Evolutionary conservation across 225 moss, liverwort and hornwort genomes (phyloP).

Genomic region (Pleurozium schreberi): DNA sequence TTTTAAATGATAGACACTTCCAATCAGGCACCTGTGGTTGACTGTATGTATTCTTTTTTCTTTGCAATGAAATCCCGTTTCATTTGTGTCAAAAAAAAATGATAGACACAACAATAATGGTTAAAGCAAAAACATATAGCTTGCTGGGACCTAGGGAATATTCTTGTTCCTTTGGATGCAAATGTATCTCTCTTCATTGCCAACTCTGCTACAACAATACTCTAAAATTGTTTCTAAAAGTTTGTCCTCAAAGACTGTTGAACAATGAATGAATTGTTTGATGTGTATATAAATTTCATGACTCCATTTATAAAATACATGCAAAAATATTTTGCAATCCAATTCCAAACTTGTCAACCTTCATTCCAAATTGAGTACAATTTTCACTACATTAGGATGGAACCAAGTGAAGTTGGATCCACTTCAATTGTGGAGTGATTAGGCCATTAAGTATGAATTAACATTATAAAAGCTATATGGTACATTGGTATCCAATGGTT

Average conservation of each 20-base stretch:
- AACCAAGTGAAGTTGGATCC: not conserved
- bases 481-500: not conserved
- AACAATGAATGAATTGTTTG: not conserved
- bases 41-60: no score
- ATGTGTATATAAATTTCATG: no score
- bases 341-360: not conserved
- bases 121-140: not conserved
- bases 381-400: not conserved
- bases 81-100: no score
- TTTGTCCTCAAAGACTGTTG: not conserved
- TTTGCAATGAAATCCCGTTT: no score
- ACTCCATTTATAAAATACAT: not conserved
- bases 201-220: not conserved
- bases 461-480: not conserved
- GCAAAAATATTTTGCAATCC: not conserved
- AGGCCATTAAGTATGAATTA: fast-evolving
- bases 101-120: not conserved
- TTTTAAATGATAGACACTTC: no score
- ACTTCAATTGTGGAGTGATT: no score
- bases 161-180: not conserved
- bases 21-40: no score
- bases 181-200: not conserved
- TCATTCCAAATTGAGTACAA: not conserved
- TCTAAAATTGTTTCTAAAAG: not conserved
- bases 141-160: fast-evolving